Conservation (phyloP, 2,329 filamentous ascomycete species). For the Zalaria sp. region DNA sequence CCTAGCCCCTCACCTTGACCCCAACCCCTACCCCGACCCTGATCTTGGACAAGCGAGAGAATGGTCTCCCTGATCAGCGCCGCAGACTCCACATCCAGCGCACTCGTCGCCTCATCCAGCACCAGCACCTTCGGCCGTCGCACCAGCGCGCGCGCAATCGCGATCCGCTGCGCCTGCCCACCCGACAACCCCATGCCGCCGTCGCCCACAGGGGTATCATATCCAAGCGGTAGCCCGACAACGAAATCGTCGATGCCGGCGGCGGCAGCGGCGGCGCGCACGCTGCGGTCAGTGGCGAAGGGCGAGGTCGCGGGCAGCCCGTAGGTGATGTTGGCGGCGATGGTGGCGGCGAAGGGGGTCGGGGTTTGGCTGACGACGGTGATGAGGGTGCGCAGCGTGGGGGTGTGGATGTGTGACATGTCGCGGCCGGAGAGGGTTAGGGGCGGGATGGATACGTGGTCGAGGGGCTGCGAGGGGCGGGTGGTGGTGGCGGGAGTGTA, state of each 20-base stretch:
- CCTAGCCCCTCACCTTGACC: constrained; percentile 11
- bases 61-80: constrained; percentile 51
- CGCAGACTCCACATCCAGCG: constrained; percentile 58
- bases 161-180: constrained; percentile 70
- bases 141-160: constrained; percentile 66
- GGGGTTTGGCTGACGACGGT: constrained; percentile 59
- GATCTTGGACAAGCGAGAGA: constrained; percentile 31
- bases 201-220: constrained; percentile 61
- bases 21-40: constrained; percentile 6
- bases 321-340: constrained; percentile 73
- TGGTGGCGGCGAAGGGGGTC: constrained; percentile 61
- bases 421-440: constrained; percentile 47
- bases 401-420: constrained; percentile 44
- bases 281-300: constrained; percentile 27
- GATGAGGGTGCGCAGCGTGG: constrained; percentile 45
- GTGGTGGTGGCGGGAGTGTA: constrained; percentile 45
- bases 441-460: constrained; percentile 13
- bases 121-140: constrained; percentile 59
- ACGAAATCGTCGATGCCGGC: constrained; percentile 71
- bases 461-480: constrained; percentile 21
- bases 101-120: constrained; percentile 76
- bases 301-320: constrained; percentile 47
- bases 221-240: constrained; percentile 52
- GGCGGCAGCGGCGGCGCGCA: constrained; percentile 35
- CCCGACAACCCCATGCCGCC: constrained; percentile 62